These are phyloP conservation scores for Senna siamea DNA, from an alignment of 306 rosid species.

Conservation along the genomic window DNA sequence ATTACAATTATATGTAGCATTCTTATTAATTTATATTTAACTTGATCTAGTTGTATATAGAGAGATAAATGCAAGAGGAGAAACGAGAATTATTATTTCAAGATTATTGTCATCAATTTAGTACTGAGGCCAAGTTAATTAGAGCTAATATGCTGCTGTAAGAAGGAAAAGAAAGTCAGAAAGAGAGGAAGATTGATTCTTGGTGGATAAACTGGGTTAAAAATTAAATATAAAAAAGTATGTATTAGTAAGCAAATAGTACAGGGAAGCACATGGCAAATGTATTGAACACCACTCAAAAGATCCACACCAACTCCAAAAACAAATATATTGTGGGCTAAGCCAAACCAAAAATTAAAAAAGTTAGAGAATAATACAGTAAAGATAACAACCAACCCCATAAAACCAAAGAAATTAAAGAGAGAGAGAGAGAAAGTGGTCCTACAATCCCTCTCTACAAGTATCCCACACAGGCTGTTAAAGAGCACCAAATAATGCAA, in stretches of 20 bases:
- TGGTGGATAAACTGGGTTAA: too few species aligned
- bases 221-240: too few species aligned
- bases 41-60: too few species aligned
- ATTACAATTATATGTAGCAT: too few species aligned
- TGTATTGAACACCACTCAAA: constrained; percentile 54
- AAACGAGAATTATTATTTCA: too few species aligned
- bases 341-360: constrained; percentile 34
- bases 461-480: constrained; percentile 71
- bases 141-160: too few species aligned
- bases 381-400: constrained; percentile 44
- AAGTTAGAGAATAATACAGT: constrained; percentile 40
- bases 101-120: too few species aligned
- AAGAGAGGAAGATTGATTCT: too few species aligned
- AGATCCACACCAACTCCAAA: constrained; percentile 60
- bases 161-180: too few species aligned
- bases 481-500: constrained; percentile 70
- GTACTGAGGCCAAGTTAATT: too few species aligned
- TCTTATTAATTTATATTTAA: too few species aligned
- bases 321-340: constrained; percentile 32
- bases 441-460: constrained; percentile 50
- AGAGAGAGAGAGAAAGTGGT: constrained; percentile 43
- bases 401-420: constrained; percentile 11
- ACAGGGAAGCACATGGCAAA: constrained; percentile 57
- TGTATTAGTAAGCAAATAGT: constrained; percentile 34
- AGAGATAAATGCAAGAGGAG: too few species aligned